These are phyloP conservation scores for Heliocybe sulcata DNA, from an alignment of 1,284 basidiomycete genomes.

Conservation along the genomic window DNA sequence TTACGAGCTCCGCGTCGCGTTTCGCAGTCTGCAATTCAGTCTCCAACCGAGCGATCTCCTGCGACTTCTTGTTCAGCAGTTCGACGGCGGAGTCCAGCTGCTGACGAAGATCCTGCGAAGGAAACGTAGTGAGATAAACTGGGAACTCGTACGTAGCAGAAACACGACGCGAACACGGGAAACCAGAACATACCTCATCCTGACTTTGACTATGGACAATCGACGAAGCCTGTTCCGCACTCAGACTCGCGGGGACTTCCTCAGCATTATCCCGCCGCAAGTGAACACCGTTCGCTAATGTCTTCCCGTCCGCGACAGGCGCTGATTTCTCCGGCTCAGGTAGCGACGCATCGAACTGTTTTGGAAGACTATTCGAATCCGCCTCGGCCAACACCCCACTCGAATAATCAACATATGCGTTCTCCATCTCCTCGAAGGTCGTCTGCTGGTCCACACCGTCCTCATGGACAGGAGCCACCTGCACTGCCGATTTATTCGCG, in stretches of 20 bases:
- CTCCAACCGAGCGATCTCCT: constrained; percentile 27
- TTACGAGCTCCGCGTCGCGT: constrained; percentile 1
- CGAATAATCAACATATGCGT: constrained; percentile 12
- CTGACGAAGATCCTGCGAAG: background rate
- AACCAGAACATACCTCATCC: background rate
- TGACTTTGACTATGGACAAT: background rate
- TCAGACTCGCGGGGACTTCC: background rate
- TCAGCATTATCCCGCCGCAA: background rate
- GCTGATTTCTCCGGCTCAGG: background rate
- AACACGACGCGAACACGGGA: background rate
- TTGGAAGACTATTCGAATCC: background rate
- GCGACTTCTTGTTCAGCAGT: constrained; percentile 27
- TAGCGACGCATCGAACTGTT: background rate
- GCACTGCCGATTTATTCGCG: background rate
- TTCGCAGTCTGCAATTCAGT: constrained; percentile 3
- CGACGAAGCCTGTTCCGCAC: background rate
- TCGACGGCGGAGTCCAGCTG: constrained; percentile 14
- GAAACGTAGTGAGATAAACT: background rate
- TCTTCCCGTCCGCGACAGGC: no score
- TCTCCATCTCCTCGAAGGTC: constrained; percentile 10
- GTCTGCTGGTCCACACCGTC: constrained; percentile 3
- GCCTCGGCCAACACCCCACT: background rate
- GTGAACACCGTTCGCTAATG: background rate
- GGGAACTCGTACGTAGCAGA: background rate
- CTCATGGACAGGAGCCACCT: background rate